Evolutionary conservation across 108 stramenopile species (phyloP), one percentile per base, ranked within the genome.

Genomic region (Cyclotella kingstonii): DNA sequence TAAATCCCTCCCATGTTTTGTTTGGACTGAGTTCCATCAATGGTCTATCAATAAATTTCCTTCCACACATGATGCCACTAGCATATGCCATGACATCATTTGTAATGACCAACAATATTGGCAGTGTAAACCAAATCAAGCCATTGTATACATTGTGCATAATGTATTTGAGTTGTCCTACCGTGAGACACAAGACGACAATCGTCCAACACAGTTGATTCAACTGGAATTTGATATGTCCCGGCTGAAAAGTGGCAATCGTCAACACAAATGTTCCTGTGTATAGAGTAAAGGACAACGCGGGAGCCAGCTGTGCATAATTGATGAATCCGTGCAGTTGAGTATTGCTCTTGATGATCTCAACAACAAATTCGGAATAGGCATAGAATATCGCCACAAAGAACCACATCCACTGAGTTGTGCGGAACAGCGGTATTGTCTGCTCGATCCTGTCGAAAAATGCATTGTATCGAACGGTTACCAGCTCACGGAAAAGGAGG

Each of bases 401-500:
- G 76, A 96, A 98, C 98, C 98, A 98, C 79, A 87, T 70, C 98
- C 98, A 98, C 63, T 98, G 98, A 26, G 93, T 88, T 9, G 98
- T 97, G 9, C 98, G 95, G 58, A 98, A 98, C 28, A 95, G 78
- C 4, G 98, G 98, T 65, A 97, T 94, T n/a, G 83, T 88, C 36
- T 84, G 62, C 60, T 96, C 84, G 59, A 89, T 85, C 5, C 71
- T 68, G 31, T 81, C 48, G 45, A 83, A 93, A 65, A 84, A 84
- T 10, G 82, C 78, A 57, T 81, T 76, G 72, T 96, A 96, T 0
- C 98, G 88, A 8, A 98, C 96, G 35, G 84, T 93, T 42, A 98
- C 96, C 18, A 98, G 63, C 77, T 98, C 98, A 17, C 93, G 94
- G 78, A 96, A 98, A 11, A 96, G 79, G 14, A 93, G 18, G 23